A percentile compares a stretch with the other conserved stretches of the same genome.
Evolutionary conservation across 148 eudicot species (phyloP).

Genomic region (Linanthus parryae): DNA sequence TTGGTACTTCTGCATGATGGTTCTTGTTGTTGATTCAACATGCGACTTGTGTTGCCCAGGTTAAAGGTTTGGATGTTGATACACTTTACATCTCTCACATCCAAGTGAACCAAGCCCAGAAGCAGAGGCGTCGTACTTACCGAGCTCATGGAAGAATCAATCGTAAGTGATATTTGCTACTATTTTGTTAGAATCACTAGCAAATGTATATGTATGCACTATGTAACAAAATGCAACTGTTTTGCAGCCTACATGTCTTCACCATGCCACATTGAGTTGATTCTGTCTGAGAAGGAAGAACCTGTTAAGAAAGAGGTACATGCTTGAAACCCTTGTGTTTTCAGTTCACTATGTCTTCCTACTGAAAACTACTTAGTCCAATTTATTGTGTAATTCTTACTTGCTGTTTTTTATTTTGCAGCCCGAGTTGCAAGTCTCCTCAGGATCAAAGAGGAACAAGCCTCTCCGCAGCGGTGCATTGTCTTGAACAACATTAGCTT

Average conservation of each 20-base stretch:
- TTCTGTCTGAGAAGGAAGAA: constrained; percentile 3
- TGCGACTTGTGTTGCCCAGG: no score
- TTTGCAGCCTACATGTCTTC: constrained; percentile 5
- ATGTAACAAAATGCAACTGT: background rate
- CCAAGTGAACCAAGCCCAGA: constrained; percentile 5
- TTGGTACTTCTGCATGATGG: no score
- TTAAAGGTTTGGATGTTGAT: constrained; percentile 5
- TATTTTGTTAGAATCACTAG: background rate
- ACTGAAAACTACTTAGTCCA: no score
- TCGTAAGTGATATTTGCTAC: background rate
- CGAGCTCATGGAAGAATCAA: constrained; percentile 6
- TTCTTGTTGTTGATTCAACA: no score
- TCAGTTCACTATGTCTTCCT: background rate
- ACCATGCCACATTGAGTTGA: constrained; percentile 2
- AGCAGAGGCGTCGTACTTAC: constrained; percentile 4
- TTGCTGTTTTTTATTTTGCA: no score
- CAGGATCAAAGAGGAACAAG: no score
- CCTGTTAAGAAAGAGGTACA: constrained; percentile 2
- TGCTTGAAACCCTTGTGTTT: background rate
- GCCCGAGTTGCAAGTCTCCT: no score
- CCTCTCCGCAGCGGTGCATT: no score
- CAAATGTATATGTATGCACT: background rate
- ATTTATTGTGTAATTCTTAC: no score
- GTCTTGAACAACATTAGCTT: no score
- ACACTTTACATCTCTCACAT: background rate